These are phyloP conservation scores for Huntiella abstrusa DNA, from an alignment of 2,329 filamentous ascomycete genomes.

Conservation along the genomic window DNA sequence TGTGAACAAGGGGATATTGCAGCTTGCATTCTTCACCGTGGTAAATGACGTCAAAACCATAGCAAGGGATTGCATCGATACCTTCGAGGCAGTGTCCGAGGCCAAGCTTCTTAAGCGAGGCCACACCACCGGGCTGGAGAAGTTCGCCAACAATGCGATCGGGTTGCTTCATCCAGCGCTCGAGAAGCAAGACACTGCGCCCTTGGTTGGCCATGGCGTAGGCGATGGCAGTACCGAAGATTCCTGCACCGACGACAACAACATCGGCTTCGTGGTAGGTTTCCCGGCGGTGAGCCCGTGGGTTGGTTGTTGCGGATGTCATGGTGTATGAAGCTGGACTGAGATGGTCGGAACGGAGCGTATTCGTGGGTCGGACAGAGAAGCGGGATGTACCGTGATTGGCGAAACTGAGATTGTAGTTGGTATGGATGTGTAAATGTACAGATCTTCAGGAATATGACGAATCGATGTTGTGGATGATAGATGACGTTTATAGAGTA, in stretches of 20 bases:
- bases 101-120: slow-evolving; percentile 62
- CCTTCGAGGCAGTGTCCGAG: slow-evolving; percentile 65
- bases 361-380: too few relatives aligned
- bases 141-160: slow-evolving; percentile 93
- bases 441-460: too few relatives aligned
- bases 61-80: slow-evolving; percentile 68
- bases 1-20: slow-evolving; percentile 52
- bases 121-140: slow-evolving; percentile 77
- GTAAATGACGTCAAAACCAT: slow-evolving; percentile 79
- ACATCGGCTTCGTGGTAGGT: slow-evolving; percentile 54
- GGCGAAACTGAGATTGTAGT: not conserved
- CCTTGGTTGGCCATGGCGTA: slow-evolving; percentile 75
- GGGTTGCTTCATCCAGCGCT: slow-evolving; percentile 76
- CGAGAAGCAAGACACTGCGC: slow-evolving; percentile 74
- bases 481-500: not conserved
- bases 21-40: slow-evolving; percentile 55
- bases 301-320: not conserved
- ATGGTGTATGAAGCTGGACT: not conserved
- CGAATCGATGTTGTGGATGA: not conserved
- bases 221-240: slow-evolving; percentile 75
- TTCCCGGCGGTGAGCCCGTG: slow-evolving; percentile 1
- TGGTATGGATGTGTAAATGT: not conserved
- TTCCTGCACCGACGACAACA: slow-evolving; percentile 78
- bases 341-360: too few relatives aligned
- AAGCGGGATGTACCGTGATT: not conserved